phyloP scores from a whole-genome alignment of 495 filamentous ascomycete genomes.

The Daldinia grandis region DNA sequence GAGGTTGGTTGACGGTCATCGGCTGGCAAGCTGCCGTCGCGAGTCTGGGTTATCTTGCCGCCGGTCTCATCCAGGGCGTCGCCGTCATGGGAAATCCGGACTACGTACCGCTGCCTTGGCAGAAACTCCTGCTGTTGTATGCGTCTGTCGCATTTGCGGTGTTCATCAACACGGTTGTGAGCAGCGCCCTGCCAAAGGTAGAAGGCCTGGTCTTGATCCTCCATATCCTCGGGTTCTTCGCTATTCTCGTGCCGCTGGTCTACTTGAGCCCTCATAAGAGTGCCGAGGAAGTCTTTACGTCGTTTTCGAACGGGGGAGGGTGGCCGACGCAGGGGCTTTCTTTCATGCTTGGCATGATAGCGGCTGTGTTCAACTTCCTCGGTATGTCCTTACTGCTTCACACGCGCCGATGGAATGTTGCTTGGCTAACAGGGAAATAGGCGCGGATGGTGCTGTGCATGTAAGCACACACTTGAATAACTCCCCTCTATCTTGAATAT shows the following conservation, averaged over 20 bases:
- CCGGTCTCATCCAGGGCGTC: constrained; percentile 65
- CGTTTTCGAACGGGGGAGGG: constrained; percentile 56
- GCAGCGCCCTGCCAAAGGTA: constrained; percentile 53
- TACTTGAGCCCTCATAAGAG: constrained; percentile 55
- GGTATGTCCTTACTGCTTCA: not conserved
- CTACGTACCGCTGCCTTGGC: constrained; percentile 48
- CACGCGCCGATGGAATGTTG: not conserved
- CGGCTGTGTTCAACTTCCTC: constrained; percentile 5
- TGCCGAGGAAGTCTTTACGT: constrained; percentile 41
- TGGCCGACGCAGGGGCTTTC: constrained; percentile 54
- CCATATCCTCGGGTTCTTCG: constrained; percentile 62
- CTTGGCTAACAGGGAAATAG: constrained; percentile 1
- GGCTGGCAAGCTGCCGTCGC: constrained; percentile 69
- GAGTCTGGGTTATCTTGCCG: constrained; percentile 62
- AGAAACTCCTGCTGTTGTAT: constrained; percentile 59
- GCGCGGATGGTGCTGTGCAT: constrained; percentile 7
- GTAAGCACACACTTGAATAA: not conserved
- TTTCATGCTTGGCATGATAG: constrained; percentile 44
- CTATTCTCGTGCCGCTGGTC: constrained; percentile 59
- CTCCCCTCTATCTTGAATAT: not conserved
- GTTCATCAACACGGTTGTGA: constrained; percentile 55
- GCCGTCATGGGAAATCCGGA: constrained; percentile 22
- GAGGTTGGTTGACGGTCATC: constrained; percentile 65
- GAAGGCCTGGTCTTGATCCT: constrained; percentile 58
- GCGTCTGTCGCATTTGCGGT: constrained; percentile 52